A percentile compares a stretch with the other conserved stretches of the same genome.
Evolutionary conservation across 2,329 filamentous ascomycete species (phyloP).

Genomic region (Ambrosiella beaveri): DNA sequence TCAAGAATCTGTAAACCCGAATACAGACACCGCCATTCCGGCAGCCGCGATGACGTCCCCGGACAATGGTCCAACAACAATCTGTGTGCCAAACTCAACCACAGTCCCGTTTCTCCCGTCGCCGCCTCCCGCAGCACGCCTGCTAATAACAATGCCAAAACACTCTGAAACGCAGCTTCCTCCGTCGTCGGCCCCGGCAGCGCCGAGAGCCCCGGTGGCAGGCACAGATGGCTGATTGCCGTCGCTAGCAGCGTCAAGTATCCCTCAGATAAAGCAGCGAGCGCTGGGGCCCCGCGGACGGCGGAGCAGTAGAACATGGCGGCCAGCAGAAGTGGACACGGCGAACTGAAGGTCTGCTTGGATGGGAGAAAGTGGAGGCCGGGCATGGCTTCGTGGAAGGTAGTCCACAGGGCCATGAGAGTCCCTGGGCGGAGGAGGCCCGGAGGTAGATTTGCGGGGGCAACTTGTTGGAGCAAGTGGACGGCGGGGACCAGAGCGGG

Average conservation of each 20-base stretch:
- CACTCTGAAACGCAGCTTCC: slow-evolving; percentile 27
- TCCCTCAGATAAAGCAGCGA: slow-evolving; percentile 21
- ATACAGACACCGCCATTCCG: slow-evolving; percentile 26
- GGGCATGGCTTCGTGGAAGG: slow-evolving; percentile 27
- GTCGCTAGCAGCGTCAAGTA: slow-evolving; percentile 24
- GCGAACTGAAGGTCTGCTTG: slow-evolving; percentile 26
- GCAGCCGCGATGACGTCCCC: slow-evolving; percentile 14
- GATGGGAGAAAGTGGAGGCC: slow-evolving; percentile 28
- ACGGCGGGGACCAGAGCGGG: slow-evolving; percentile 19
- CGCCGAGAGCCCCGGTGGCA: slow-evolving; percentile 20
- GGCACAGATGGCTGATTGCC: slow-evolving; percentile 24
- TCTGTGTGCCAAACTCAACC: slow-evolving; percentile 27
- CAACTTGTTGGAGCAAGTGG: slow-evolving; percentile 2
- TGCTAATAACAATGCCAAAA: slow-evolving; percentile 25
- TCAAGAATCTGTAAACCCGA: slow-evolving; percentile 26
- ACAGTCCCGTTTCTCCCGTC: slow-evolving; percentile 25
- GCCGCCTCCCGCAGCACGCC: slow-evolving; percentile 26
- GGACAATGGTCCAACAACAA: slow-evolving; percentile 26
- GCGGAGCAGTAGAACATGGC: slow-evolving; percentile 28
- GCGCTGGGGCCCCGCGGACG: slow-evolving; percentile 19
- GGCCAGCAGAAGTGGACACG: slow-evolving; percentile 25
- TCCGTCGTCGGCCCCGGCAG: slow-evolving; percentile 13
- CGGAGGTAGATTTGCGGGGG: not conserved
- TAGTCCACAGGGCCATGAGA: slow-evolving; percentile 22
- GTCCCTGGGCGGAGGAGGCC: slow-evolving; percentile 20